Evolutionary conservation across 139 green algal species (phyloP).

Genomic region (Tetradesmus obliquus): DNA sequence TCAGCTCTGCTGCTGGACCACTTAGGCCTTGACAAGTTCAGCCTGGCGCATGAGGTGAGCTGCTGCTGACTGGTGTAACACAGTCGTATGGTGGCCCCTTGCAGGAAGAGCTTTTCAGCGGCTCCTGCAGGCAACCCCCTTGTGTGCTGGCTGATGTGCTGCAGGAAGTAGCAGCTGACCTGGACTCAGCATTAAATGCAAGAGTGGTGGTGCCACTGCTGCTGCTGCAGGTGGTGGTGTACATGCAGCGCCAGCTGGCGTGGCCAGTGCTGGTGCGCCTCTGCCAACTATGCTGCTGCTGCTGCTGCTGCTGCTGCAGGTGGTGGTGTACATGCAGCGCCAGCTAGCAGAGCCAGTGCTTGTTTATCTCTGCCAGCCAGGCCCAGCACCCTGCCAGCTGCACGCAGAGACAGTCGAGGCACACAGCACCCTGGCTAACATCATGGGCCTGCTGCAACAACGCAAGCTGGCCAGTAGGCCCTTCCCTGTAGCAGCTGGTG

Average conservation of each 20-base stretch:
- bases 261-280: too few relatives aligned
- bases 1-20: slow-evolving; percentile 30
- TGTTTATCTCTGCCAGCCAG: slow-evolving; percentile 22
- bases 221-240: too few relatives aligned
- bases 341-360: slow-evolving; percentile 13
- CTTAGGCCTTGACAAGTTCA: slow-evolving; percentile 16
- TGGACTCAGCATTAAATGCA: too few relatives aligned
- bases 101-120: neutral
- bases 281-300: too few relatives aligned
- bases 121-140: neutral
- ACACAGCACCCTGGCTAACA: slow-evolving; percentile 28
- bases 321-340: slow-evolving; percentile 37
- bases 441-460: slow-evolving; percentile 6
- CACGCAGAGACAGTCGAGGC: slow-evolving; percentile 17
- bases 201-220: too few relatives aligned
- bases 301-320: neutral
- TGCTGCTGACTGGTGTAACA: neutral
- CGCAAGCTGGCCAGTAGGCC: neutral
- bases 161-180: too few relatives aligned
- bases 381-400: neutral
- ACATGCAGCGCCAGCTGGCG: too few relatives aligned
- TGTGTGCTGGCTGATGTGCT: neutral
- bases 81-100: too few relatives aligned
- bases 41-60: slow-evolving; percentile 31
- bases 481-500: neutral